Conservation (phyloP, 176 grass and related monocot species). For the Cenchrus purpureus region DNA sequence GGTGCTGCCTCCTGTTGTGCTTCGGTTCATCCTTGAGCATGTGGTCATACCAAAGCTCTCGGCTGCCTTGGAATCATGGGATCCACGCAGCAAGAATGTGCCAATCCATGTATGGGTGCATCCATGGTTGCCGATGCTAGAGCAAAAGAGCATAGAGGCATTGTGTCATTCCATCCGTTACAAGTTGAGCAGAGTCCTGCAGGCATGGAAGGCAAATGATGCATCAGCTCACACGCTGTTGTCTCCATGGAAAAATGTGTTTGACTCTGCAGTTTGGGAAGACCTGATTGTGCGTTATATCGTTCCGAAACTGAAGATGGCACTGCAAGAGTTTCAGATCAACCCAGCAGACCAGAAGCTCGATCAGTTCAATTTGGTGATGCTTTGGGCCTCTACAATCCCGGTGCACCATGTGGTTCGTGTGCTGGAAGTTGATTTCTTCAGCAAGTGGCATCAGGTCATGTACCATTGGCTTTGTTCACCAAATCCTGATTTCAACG, state of each 20-base stretch:
- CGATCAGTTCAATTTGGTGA: slow-evolving; percentile 68
- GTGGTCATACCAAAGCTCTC: slow-evolving; percentile 73
- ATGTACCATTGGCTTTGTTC: slow-evolving; percentile 69
- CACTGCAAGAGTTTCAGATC: slow-evolving; percentile 71
- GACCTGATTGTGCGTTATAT: slow-evolving; percentile 53
- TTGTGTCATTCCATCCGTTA: slow-evolving; percentile 59
- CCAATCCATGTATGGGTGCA: slow-evolving; percentile 66
- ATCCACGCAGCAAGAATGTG: slow-evolving; percentile 54
- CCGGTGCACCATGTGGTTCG: slow-evolving; percentile 62
- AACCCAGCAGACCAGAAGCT: slow-evolving; percentile 69
- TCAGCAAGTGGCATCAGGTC: slow-evolving; percentile 75
- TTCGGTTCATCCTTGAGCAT: slow-evolving; percentile 66
- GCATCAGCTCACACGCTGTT: slow-evolving; percentile 58
- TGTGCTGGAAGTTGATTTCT: slow-evolving; percentile 79
- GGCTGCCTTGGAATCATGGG: slow-evolving; percentile 69
- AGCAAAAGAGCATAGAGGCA: slow-evolving; percentile 47
- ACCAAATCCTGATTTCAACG: slow-evolving; percentile 65
- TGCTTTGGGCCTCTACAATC: slow-evolving; percentile 64
- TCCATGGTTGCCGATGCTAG: slow-evolving; percentile 71
- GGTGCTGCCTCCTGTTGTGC: slow-evolving; percentile 49
- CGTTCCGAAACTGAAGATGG: slow-evolving; percentile 61
- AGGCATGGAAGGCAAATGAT: slow-evolving; percentile 64
- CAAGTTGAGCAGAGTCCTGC: slow-evolving; percentile 71
- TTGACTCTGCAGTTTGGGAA: slow-evolving; percentile 66
- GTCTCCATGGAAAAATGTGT: slow-evolving; percentile 74